These are phyloP conservation scores for Colletotrichum aenigma DNA, from an alignment of 2,329 filamentous ascomycete species.

Conservation along the genomic window DNA sequence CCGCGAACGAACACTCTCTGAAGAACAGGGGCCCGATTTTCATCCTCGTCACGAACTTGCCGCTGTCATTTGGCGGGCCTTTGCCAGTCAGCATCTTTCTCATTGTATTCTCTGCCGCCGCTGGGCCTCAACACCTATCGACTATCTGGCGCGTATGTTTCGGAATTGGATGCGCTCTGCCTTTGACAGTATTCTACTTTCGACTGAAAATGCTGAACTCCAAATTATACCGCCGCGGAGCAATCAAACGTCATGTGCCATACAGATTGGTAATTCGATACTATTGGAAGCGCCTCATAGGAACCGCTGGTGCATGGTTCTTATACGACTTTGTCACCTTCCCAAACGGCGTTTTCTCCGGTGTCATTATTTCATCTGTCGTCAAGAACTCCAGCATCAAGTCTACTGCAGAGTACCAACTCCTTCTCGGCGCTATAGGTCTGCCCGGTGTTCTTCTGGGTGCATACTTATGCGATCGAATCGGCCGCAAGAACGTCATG, in stretches of 20 bases:
- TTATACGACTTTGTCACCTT: conserved; percentile 55
- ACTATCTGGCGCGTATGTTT: conserved; percentile 55
- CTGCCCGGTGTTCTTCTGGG: conserved; percentile 56
- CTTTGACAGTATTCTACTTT: conserved; percentile 60
- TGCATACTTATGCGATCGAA: conserved; percentile 48
- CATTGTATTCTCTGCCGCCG: conserved; percentile 43
- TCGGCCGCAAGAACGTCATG: conserved; percentile 55
- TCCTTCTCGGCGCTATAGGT: conserved; percentile 47
- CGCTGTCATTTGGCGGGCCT: conserved; percentile 33
- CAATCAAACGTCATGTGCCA: conserved; percentile 56
- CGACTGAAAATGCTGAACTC: conserved; percentile 58
- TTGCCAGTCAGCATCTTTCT: conserved; percentile 49
- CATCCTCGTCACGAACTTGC: conserved; percentile 49
- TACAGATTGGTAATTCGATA: conserved; percentile 53
- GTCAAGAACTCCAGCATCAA: conserved; percentile 40
- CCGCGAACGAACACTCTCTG: conserved; percentile 48
- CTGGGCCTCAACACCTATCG: conserved; percentile 35
- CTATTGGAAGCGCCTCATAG: conserved; percentile 59
- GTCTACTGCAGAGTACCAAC: conserved; percentile 51
- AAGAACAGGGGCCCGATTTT: conserved; percentile 44
- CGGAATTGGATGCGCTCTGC: conserved; percentile 51
- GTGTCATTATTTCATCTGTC: conserved; percentile 44
- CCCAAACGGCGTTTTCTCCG: conserved; percentile 51
- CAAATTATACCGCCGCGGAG: conserved; percentile 54
- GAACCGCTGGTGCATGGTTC: conserved; percentile 61